Base-by-base conservation (phyloP, 257 asterid genomes). In the Primulina eburnea region DNA sequence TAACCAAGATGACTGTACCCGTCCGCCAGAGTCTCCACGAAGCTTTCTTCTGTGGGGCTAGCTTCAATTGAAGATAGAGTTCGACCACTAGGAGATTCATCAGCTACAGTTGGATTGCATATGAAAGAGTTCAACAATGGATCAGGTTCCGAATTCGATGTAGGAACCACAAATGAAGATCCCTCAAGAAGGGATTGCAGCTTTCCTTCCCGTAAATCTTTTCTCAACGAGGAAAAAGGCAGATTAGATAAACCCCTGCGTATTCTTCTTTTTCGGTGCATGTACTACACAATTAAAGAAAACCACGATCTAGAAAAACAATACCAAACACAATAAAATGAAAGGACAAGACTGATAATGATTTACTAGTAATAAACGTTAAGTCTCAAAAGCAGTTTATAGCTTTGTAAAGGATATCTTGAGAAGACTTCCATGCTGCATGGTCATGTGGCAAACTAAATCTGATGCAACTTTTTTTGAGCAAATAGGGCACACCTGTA, bases 401-500 rank as follows among this genome's bases (percentile, higher is more conserved):
- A 60, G 70, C 37, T 59, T 29, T 12, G 10, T 65, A 80, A 86
- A 86, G 97, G 97, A 90, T 90, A 90, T 86, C 60, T 81, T 86
- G 43, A 90, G 89, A 79, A 88, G 82, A 71, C 68, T 87, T 62
- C 83, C 89, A 30, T 90, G 97, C 76, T 88, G 97, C 83, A 76
- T 65, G 4, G 96, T 88, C 37, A 90, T 76, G 79, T 90, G 97
- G 71, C 83, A 84, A 68, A 90, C 75, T 81, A 90, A 80, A 78
- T 87, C 89, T 43, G 88, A 77, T 47, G 89, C 92, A 2, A 83
- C 89, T 62, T 77, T 84, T 82, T 78, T 85, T 6, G 88, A 80
- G 62, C 97, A 90, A 64, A 90, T 82, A 5, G 96, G 94, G 78
- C 97, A 90, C 18, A 85, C 88, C 97, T 90, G 88, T 78, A 70